A percentile compares a stretch with the other conserved stretches of the same genome.
Evolutionary conservation across 345 rosid species (phyloP).

Genomic region (Boechera divaricarpa): DNA sequence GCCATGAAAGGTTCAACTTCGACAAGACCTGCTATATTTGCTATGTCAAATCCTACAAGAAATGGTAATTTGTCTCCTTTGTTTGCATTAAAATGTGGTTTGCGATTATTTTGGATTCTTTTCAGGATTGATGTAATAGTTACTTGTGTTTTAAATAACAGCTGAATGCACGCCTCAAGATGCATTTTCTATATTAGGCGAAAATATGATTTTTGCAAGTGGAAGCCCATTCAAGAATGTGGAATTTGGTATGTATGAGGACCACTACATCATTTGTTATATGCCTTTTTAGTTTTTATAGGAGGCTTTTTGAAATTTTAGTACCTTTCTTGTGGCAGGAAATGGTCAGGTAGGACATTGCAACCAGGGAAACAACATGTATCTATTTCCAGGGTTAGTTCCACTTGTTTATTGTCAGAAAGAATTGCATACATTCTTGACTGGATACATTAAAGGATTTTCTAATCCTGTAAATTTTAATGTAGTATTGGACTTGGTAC

Average conservation of each 20-base stretch:
- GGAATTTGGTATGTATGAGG: constrained; percentile 70
- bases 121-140: constrained; percentile 15
- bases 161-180: constrained; percentile 97
- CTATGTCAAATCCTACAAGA: constrained; percentile 98
- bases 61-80: constrained; percentile 58
- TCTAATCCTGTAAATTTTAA: constrained; percentile 5
- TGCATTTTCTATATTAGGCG: constrained; percentile 92
- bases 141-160: constrained; percentile 42
- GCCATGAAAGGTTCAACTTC: constrained; percentile 95
- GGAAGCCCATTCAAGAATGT: constrained; percentile 95
- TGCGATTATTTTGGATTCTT: constrained; percentile 11
- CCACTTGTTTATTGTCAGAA: constrained; percentile 2
- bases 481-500: constrained; percentile 97
- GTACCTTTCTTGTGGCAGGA: constrained; percentile 53
- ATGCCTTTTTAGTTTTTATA: neutral
- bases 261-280: neutral
- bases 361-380: constrained; percentile 99
- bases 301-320: constrained; percentile 11
- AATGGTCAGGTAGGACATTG: constrained; percentile 82
- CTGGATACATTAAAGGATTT: neutral
- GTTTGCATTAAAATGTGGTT: constrained; percentile 10
- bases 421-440: constrained; percentile 10
- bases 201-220: constrained; percentile 90
- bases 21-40: constrained; percentile 96
- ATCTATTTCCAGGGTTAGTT: constrained; percentile 96